Conservation (phyloP, 2,329 filamentous ascomycete genomes). For the Monascus ruber region DNA sequence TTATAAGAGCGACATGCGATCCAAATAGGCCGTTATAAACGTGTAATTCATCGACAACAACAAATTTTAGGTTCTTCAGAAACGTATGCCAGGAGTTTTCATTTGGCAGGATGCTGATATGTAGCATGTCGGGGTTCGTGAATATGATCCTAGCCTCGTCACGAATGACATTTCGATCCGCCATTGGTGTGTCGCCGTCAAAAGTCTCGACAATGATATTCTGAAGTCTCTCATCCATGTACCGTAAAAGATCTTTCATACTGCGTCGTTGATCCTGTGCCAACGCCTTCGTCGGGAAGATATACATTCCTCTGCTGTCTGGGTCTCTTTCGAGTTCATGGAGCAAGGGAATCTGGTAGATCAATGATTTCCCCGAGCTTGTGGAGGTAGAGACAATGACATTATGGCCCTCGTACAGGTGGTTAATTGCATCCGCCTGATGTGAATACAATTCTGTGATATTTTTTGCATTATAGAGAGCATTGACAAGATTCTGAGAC, state of each 20-base stretch:
- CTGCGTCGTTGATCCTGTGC: constrained; percentile 90
- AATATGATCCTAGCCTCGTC: constrained; percentile 90
- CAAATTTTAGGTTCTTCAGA: constrained; percentile 76
- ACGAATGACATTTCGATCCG: constrained; percentile 63
- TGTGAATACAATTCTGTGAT: constrained; percentile 84
- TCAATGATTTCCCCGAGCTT: constrained; percentile 93
- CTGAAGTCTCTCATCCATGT: constrained; percentile 61
- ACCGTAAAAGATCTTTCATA: constrained; percentile 70
- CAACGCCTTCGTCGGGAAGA: constrained; percentile 93
- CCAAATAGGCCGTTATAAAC: constrained; percentile 95
- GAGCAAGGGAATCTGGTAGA: constrained; percentile 89
- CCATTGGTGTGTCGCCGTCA: constrained; percentile 86
- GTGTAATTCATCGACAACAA: constrained; percentile 85
- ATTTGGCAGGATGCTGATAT: constrained; percentile 84
- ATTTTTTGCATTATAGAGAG: constrained; percentile 79
- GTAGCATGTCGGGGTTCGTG: constrained; percentile 96
- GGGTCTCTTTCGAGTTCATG: constrained; percentile 70
- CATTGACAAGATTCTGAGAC: constrained; percentile 89
- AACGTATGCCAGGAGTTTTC: constrained; percentile 84
- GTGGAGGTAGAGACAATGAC: constrained; percentile 93
- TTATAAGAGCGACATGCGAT: constrained; percentile 86
- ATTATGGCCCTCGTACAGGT: constrained; percentile 66
- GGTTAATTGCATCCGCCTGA: constrained; percentile 87
- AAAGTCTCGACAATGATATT: constrained; percentile 79
- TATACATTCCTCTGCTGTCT: constrained; percentile 81